phyloP scores from a whole-genome alignment of 768 basidiomycete genomes.

The Pleurotus tuoliensis region DNA sequence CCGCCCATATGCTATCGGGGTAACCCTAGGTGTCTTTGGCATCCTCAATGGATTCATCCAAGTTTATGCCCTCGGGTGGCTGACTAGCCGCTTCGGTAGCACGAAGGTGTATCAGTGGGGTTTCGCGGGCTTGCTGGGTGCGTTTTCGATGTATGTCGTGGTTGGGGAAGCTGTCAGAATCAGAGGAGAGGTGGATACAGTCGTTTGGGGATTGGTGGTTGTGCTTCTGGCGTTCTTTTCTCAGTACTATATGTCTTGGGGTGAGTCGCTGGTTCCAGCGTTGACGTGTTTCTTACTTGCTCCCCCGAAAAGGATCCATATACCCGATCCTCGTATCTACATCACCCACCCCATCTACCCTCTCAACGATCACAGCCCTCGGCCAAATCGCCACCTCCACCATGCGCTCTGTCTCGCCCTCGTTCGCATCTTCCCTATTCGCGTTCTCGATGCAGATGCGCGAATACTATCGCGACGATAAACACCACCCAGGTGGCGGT shows the following conservation, averaged over 20 bases:
- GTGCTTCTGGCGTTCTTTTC: slow-evolving; percentile 8
- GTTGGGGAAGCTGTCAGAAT: slow-evolving; percentile 12
- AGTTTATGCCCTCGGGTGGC: slow-evolving; percentile 40
- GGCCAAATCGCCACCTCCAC: slow-evolving; percentile 21
- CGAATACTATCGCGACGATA: too few relatives aligned
- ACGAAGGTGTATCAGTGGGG: slow-evolving; percentile 37
- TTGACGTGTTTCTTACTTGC: too few relatives aligned
- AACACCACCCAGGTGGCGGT: too few relatives aligned
- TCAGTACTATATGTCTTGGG: slow-evolving; percentile 14
- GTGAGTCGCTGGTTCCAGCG: slow-evolving; percentile 1
- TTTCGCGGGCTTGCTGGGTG: not conserved
- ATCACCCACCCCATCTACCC: slow-evolving; percentile 14
- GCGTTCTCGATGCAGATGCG: slow-evolving; percentile 17
- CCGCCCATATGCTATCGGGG: slow-evolving; percentile 58
- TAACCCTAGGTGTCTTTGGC: slow-evolving; percentile 47
- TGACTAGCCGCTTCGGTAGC: slow-evolving; percentile 43
- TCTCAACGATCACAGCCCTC: slow-evolving; percentile 25
- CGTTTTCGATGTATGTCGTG: slow-evolving; percentile 14
- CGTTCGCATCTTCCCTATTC: slow-evolving; percentile 20
- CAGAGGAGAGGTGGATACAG: slow-evolving; percentile 12
- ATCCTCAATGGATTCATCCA: slow-evolving; percentile 49
- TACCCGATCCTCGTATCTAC: slow-evolving; percentile 19
- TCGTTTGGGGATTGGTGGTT: slow-evolving; percentile 14
- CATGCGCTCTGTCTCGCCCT: slow-evolving; percentile 19
- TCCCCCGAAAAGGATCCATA: slow-evolving; percentile 12